These are phyloP conservation scores for Mariannaea sp. DNA, from an alignment of 2,329 filamentous ascomycete genomes.

Conservation along the genomic window DNA sequence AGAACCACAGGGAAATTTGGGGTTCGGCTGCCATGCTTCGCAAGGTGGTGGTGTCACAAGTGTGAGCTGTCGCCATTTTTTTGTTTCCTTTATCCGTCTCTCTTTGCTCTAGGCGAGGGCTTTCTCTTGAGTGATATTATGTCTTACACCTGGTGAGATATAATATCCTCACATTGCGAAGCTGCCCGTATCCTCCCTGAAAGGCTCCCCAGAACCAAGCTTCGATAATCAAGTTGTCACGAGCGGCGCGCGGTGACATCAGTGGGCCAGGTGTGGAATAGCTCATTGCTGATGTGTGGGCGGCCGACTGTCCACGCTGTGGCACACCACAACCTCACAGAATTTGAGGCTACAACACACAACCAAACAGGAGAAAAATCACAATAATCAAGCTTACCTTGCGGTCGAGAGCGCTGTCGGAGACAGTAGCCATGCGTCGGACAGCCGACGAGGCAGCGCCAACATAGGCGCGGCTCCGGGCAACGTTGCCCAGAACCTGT, in stretches of 20 bases:
- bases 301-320: background rate
- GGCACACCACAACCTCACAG: background rate
- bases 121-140: too few relatives aligned
- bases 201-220: background rate
- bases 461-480: constrained; percentile 63
- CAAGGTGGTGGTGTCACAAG: background rate
- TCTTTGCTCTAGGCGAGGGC: background rate
- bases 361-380: background rate
- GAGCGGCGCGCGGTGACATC: constrained; percentile 5
- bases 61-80: background rate
- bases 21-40: background rate
- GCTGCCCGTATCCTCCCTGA: background rate
- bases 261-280: background rate
- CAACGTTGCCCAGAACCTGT: constrained; percentile 68
- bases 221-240: background rate
- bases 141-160: too few relatives aligned
- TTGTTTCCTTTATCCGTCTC: background rate
- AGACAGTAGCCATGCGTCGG: constrained; percentile 81
- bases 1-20: background rate
- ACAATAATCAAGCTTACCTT: constrained; percentile 65
- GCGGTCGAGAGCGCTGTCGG: constrained; percentile 83
- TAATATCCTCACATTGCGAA: background rate
- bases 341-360: background rate
- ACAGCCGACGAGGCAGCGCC: constrained; percentile 61
- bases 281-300: background rate